Base-by-base conservation (phyloP, 768 basidiomycete genomes). In the Paxillus rubicundulus region DNA sequence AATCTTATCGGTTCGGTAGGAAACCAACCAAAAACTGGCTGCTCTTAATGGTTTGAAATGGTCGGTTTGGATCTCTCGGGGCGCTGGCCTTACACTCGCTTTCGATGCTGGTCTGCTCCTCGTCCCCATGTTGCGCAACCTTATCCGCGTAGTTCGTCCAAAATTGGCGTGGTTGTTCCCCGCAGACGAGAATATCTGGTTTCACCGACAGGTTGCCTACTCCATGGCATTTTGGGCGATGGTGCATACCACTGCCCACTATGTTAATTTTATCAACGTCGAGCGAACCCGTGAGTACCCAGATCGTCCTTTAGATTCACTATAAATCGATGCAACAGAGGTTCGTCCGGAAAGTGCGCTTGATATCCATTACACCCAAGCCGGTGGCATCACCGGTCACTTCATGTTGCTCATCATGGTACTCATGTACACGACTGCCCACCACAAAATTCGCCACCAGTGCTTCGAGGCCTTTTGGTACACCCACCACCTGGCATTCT, bases 381-480 rank as follows among this genome's bases (percentile, higher is more conserved):
- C 90, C 6, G 92, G 91, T 57, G 92, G 91, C n/a, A 87, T 96
- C 67, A 92, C 93, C 2, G 94, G 94, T 13, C 94, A 98, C 68
- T 89, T 92, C 70, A 94, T 96, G 93, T 82, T 96, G 38, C 75
- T 97, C 54, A 85, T 94, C 69, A 93, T 98, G 91, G 69, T 98
- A 58, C 67, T 93, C 61, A 92, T 96, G 81, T 96, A 95, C 69
- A 82, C 89, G 37, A 94, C 92, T 18, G 92, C 94, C 3, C 91
- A 94, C 70, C 78, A 82, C 64, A 92, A 89, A 71, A 85, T 98
- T 57, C 87, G 94, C 59, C 70, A 80, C 54, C 90, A 93, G 70
- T 90, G 85, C 74, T 97, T 95, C 71, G 94, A 98, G 70, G 91
- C 83, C 1, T 98, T 98, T 77, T 96, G 93, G 93, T 96, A 94